Percentiles rank a stretch among this genome's conserved stretches.
Conservation (phyloP, 1,284 basidiomycete genomes). For the Irpex sp. region DNA sequence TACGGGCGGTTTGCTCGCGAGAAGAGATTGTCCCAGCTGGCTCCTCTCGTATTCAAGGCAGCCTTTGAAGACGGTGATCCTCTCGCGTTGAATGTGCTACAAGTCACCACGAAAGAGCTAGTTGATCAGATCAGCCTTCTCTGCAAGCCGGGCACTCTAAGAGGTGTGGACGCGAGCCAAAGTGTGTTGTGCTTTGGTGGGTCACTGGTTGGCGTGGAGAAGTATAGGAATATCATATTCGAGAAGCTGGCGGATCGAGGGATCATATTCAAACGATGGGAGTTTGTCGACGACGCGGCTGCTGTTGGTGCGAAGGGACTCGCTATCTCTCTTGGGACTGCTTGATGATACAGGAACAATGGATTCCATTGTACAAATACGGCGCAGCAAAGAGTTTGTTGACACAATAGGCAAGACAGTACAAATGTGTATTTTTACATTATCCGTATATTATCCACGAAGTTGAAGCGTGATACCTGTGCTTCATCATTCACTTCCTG, state of each 20-base stretch:
- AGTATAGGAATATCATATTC: slow-evolving; percentile 58
- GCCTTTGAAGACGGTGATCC: slow-evolving; percentile 63
- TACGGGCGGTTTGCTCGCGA: slow-evolving; percentile 50
- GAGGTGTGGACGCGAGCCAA: slow-evolving; percentile 47
- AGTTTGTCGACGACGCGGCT: slow-evolving; percentile 63
- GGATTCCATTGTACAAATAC: neutral
- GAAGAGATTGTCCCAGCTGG: slow-evolving; percentile 67
- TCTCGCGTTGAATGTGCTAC: slow-evolving; percentile 57
- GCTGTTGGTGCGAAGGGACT: slow-evolving; percentile 50
- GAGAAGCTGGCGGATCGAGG: slow-evolving; percentile 53
- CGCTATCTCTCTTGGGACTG: slow-evolving; percentile 9
- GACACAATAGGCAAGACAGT: neutral
- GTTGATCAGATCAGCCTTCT: slow-evolving; percentile 60
- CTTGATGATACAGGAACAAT: neutral
- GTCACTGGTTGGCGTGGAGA: slow-evolving; percentile 58
- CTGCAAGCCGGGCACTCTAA: slow-evolving; percentile 38
- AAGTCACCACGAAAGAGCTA: slow-evolving; percentile 46
- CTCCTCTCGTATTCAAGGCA: slow-evolving; percentile 68
- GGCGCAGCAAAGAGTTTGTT: neutral
- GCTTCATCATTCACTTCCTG: neutral
- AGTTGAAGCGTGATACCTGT: neutral
- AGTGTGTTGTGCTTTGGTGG: slow-evolving; percentile 71
- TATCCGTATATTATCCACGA: neutral
- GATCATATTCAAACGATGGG: slow-evolving; percentile 58
- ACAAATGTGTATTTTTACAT: neutral